Conservation (phyloP, 805 yeast genomes). For the Jamesozyma spencerorum region DNA sequence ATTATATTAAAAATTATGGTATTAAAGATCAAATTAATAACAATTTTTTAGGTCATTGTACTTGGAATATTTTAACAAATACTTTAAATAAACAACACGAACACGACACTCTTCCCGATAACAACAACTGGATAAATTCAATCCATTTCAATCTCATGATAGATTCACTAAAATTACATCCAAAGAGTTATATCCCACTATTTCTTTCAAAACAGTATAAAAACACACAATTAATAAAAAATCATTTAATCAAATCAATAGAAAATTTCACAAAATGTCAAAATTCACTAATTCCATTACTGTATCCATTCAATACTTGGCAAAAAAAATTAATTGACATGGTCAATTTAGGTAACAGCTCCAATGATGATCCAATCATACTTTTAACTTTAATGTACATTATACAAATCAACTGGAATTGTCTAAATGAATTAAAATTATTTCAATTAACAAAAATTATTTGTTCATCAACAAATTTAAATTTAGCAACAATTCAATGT, state of each 20-base stretch:
- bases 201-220: slow-evolving; percentile 14
- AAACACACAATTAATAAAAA: slow-evolving; percentile 6
- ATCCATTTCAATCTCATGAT: slow-evolving; percentile 7
- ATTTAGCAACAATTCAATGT: slow-evolving; percentile 17
- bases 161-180: slow-evolving; percentile 14
- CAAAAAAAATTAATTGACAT: slow-evolving; percentile 5
- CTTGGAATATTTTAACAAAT: slow-evolving; percentile 17
- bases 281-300: slow-evolving; percentile 19
- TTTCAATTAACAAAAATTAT: slow-evolving; percentile 22
- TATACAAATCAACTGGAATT: slow-evolving; percentile 25
- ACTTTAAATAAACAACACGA: not conserved
- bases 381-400: slow-evolving; percentile 17
- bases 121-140: slow-evolving; percentile 1
- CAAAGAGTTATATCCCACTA: slow-evolving; percentile 14
- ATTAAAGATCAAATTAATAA: slow-evolving; percentile 5
- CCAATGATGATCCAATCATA: slow-evolving; percentile 10
- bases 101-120: not conserved
- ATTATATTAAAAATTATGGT: slow-evolving; percentile 15
- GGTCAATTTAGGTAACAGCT: not conserved
- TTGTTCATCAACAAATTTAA: slow-evolving; percentile 6
- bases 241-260: slow-evolving; percentile 7
- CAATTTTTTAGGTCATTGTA: slow-evolving; percentile 18
- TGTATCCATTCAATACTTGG: slow-evolving; percentile 18
- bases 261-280: slow-evolving; percentile 12
- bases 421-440: slow-evolving; percentile 21